phyloP scores from a whole-genome alignment of 768 basidiomycete species.

The Suillus hirtellus region DNA sequence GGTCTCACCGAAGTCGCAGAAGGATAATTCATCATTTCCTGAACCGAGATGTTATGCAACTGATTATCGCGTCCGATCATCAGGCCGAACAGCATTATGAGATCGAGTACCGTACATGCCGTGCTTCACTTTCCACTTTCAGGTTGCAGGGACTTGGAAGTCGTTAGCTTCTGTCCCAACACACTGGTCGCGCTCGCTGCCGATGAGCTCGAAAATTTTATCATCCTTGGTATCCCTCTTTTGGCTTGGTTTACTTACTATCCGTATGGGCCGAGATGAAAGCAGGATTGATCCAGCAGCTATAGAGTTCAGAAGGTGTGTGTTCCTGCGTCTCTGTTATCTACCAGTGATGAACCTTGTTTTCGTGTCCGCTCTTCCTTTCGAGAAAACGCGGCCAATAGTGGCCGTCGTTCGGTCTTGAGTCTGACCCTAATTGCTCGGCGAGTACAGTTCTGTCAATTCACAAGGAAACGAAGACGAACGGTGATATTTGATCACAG shows the following conservation, averaged over 20 bases:
- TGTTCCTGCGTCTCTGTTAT: not conserved
- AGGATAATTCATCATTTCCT: not conserved
- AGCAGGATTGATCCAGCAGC: not conserved
- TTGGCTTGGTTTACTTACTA: not conserved
- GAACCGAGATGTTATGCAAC: not conserved
- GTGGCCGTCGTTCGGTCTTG: not conserved
- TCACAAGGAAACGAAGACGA: not conserved
- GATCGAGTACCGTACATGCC: not conserved
- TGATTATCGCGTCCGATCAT: not conserved
- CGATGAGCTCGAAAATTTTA: not conserved
- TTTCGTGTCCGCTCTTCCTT: not conserved
- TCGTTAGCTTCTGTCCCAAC: not conserved
- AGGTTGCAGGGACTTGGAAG: not conserved
- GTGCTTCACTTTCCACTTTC: not conserved
- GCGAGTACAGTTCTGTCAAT: not conserved
- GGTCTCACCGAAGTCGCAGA: not conserved
- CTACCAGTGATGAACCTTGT: not conserved
- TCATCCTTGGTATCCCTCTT: not conserved
- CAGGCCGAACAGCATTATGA: not conserved
- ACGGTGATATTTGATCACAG: not conserved
- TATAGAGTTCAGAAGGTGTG: not conserved
- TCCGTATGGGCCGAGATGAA: not conserved
- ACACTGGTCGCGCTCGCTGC: not conserved
- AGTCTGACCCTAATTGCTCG: not conserved
- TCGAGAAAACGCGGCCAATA: not conserved